Percentiles rank a stretch among this genome's conserved stretches.
These are phyloP conservation scores for Bretschneidera sinensis DNA, from an alignment of 345 rosid species.

Conservation along the genomic window DNA sequence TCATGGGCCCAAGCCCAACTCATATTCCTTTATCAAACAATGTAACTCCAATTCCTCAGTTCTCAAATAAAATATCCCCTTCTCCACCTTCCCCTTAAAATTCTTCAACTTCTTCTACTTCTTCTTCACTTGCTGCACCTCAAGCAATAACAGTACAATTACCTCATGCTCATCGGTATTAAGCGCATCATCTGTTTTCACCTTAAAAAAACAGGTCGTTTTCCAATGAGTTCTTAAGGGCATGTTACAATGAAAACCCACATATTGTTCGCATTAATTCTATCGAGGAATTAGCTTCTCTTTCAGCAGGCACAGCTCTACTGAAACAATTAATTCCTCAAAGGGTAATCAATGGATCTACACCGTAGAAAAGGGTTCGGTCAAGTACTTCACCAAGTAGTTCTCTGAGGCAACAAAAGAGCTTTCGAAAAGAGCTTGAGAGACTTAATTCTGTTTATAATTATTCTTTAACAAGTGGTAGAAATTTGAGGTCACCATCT, in stretches of 20 bases:
- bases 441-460: constrained; percentile 15
- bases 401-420: constrained; percentile 51
- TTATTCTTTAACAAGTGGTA: constrained; percentile 21
- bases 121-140: constrained; percentile 22
- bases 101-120: constrained; percentile 30
- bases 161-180: constrained; percentile 49
- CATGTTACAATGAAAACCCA: constrained; percentile 75
- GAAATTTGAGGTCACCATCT: constrained; percentile 50
- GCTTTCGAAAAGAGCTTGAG: constrained; percentile 50
- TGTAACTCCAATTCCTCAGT: constrained; percentile 19
- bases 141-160: constrained; percentile 19
- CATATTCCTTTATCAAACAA: too few relatives aligned
- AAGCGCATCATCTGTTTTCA: constrained; percentile 30
- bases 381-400: constrained; percentile 63
- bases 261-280: constrained; percentile 60
- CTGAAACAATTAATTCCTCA: constrained; percentile 19
- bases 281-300: constrained; percentile 46
- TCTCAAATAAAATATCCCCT: constrained; percentile 36
- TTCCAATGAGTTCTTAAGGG: constrained; percentile 73
- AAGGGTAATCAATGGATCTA: constrained; percentile 22
- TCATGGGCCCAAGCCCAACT: too few relatives aligned
- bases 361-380: constrained; percentile 44
- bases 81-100: constrained; percentile 43
- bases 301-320: constrained; percentile 27
- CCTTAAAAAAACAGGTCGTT: constrained; percentile 65